phyloP scores from a whole-genome alignment of 768 basidiomycete genomes.

The Tricholoma hemisulphureum region DNA sequence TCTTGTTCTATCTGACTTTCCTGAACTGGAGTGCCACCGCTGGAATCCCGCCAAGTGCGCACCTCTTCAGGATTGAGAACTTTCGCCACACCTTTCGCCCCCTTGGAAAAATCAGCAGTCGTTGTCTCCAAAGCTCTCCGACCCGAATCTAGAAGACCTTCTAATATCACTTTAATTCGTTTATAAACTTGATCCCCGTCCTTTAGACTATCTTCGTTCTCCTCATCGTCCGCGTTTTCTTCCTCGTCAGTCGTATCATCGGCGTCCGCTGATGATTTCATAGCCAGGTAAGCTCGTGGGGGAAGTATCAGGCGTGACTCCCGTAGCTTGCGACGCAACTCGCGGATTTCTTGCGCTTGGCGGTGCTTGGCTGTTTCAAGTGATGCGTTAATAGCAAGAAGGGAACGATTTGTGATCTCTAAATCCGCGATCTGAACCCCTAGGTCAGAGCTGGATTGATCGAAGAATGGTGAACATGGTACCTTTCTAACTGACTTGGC shows the following conservation, averaged over 20 bases:
- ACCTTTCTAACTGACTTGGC: conserved; percentile 91
- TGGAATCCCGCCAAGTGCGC: conserved; percentile 51
- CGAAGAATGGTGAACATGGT: background rate
- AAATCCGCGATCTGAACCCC: conserved; percentile 80
- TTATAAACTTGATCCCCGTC: conserved; percentile 57
- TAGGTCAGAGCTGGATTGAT: background rate
- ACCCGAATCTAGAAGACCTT: conserved; percentile 57
- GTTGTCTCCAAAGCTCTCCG: conserved; percentile 60
- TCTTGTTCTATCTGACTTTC: conserved; percentile 19
- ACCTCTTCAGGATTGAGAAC: conserved; percentile 76
- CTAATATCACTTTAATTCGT: conserved; percentile 63
- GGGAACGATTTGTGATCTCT: conserved; percentile 85
- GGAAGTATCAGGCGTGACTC: conserved; percentile 80
- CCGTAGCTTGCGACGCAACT: conserved; percentile 76
- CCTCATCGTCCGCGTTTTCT: conserved; percentile 48
- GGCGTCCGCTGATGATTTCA: conserved; percentile 48
- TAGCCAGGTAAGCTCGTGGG: conserved; percentile 55
- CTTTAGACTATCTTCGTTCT: conserved; percentile 39
- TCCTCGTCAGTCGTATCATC: conserved; percentile 44
- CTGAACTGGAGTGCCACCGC: conserved; percentile 17
- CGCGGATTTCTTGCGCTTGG: conserved; percentile 83
- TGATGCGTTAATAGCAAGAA: conserved; percentile 80
- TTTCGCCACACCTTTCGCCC: conserved; percentile 50
- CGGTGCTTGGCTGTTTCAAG: conserved; percentile 78
- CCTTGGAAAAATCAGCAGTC: conserved; percentile 49